Conservation (phyloP, 73 alveolate genomes). For the Tetrahymena elliotti region DNA sequence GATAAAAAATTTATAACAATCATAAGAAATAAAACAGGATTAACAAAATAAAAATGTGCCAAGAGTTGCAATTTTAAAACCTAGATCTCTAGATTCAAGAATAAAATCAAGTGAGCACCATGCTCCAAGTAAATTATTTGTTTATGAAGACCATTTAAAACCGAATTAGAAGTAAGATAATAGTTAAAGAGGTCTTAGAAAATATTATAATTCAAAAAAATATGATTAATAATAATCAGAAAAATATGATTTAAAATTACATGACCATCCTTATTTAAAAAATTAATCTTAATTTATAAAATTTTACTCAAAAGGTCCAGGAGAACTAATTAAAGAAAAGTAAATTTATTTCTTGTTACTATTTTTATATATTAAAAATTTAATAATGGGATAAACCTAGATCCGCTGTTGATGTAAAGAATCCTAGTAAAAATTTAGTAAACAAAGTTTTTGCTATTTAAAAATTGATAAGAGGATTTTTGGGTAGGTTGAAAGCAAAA, state of each 20-base stretch:
- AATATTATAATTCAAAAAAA: not conserved
- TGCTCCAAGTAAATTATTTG: not conserved
- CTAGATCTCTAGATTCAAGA: not conserved
- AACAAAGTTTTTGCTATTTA: not conserved
- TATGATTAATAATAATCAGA: not conserved
- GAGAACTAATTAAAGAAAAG: not conserved
- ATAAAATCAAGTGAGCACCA: not conserved
- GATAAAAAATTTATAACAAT: not conserved
- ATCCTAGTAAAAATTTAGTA: not conserved
- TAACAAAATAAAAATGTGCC: not conserved
- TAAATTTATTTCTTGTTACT: not conserved
- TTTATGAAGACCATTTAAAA: not conserved
- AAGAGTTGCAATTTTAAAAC: not conserved
- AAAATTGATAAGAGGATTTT: not conserved
- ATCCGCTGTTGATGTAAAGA: not conserved
- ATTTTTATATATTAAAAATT: not conserved
- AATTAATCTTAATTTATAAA: not conserved
- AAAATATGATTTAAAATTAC: not conserved
- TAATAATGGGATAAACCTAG: not conserved
- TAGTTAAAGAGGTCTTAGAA: not conserved
- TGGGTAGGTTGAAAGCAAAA: not conserved
- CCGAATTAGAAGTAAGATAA: not conserved
- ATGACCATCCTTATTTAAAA: not conserved
- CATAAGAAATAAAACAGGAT: not conserved
- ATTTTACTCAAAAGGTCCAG: not conserved